Evolutionary conservation across 768 basidiomycete genomes (phyloP).

Genomic region (Lentinula sp.): DNA sequence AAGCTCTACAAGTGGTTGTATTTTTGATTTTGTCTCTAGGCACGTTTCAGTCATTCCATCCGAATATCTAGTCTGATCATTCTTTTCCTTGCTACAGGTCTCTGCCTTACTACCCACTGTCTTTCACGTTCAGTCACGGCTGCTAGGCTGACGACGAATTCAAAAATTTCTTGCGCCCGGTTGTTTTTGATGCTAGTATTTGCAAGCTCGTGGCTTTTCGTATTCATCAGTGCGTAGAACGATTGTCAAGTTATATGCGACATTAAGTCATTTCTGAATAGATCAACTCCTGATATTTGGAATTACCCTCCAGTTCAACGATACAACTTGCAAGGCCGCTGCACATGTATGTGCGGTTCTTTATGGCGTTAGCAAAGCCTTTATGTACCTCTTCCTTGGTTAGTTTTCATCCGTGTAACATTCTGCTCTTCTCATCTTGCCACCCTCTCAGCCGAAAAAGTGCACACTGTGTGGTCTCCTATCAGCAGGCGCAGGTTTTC

Average conservation of each 20-base stretch:
- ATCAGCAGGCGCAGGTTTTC: not conserved
- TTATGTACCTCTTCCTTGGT: not conserved
- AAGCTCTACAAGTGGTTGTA: not conserved
- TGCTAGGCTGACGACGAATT: not conserved
- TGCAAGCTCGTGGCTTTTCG: not conserved
- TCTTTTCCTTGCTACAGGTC: not conserved
- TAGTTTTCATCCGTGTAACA: not conserved
- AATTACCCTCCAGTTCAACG: not conserved
- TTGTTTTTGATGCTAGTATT: not conserved
- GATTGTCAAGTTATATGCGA: not conserved
- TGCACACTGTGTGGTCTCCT: not conserved
- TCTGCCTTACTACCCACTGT: not conserved
- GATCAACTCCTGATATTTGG: not conserved
- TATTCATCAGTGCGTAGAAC: not conserved
- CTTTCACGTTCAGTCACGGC: not conserved
- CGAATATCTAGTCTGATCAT: not conserved
- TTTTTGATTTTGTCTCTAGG: not conserved
- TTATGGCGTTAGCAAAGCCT: not conserved
- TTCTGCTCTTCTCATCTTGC: not conserved
- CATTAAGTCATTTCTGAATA: not conserved
- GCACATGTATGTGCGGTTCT: not conserved
- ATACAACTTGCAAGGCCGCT: not conserved
- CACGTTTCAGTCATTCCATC: not conserved
- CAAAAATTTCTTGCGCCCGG: not conserved
- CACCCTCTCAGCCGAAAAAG: not conserved